phyloP scores from a whole-genome alignment of 768 basidiomycete species.

The Tylopilus vinaceipallidus region DNA sequence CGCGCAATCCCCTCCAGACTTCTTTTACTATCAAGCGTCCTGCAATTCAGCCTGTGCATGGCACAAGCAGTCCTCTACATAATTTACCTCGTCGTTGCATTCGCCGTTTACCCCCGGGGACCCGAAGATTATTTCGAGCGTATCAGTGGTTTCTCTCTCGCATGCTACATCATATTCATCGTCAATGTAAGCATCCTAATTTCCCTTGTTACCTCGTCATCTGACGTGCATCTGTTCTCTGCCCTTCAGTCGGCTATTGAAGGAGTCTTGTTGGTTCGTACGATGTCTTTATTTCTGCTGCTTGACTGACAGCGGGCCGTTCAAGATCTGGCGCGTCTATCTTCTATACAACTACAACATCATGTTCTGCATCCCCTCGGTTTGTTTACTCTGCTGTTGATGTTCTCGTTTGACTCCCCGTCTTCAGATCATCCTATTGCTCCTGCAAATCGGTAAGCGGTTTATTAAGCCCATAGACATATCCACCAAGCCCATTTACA shows the following conservation, averaged over 20 bases:
- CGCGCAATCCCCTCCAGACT: not conserved
- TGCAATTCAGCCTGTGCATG: constrained; percentile 18
- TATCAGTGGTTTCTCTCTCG: not conserved
- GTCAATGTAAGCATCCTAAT: constrained; percentile 17
- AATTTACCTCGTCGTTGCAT: constrained; percentile 1
- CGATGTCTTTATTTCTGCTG: not conserved
- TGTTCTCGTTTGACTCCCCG: not conserved
- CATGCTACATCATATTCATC: constrained; percentile 16
- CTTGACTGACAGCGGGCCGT: not conserved
- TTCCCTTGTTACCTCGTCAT: not conserved
- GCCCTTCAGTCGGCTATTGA: constrained; percentile 1
- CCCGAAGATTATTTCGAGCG: constrained; percentile 2
- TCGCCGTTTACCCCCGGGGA: not conserved
- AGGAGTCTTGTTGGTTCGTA: constrained; percentile 19
- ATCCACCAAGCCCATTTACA: too few relatives aligned
- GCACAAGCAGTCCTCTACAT: constrained; percentile 5
- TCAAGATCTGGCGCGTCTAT: constrained; percentile 27
- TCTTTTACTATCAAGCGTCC: constrained; percentile 12
- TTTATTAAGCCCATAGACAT: not conserved
- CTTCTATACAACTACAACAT: constrained; percentile 13
- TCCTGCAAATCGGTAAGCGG: constrained; percentile 16
- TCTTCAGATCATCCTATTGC: constrained; percentile 13
- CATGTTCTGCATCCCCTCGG: constrained; percentile 18
- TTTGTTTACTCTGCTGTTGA: constrained; percentile 1
- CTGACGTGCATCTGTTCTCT: too few relatives aligned